These are phyloP conservation scores for Licmophora abbreviata DNA, from an alignment of 108 stramenopile genomes.

Conservation along the genomic window DNA sequence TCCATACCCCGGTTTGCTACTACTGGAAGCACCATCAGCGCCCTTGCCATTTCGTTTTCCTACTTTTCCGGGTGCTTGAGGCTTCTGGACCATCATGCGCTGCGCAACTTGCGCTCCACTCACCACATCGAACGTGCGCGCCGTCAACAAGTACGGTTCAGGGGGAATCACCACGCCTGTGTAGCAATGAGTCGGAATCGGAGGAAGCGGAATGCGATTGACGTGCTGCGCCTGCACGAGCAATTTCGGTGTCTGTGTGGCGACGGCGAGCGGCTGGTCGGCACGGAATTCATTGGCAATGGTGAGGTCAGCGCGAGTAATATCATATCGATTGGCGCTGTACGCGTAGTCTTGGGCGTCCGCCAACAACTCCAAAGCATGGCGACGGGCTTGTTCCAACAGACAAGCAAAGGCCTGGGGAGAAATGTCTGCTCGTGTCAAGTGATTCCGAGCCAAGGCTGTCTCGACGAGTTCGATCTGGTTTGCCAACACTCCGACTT, in stretches of 20 bases:
- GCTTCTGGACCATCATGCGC: slow-evolving; percentile 23
- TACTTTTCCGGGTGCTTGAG: slow-evolving; percentile 1
- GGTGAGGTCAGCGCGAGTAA: slow-evolving; percentile 21
- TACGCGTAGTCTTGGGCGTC: slow-evolving; percentile 78
- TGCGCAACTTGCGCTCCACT: slow-evolving; percentile 52
- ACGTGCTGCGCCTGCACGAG: slow-evolving; percentile 46
- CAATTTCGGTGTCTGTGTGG: slow-evolving; percentile 43
- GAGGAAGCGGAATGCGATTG: slow-evolving; percentile 63
- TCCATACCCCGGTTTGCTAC: slow-evolving; percentile 32
- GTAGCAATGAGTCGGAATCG: slow-evolving; percentile 68
- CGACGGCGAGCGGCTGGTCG: slow-evolving; percentile 17
- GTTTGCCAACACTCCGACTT: slow-evolving; percentile 31
- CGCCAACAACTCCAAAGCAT: slow-evolving; percentile 55
- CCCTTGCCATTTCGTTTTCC: neutral
- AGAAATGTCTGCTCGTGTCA: slow-evolving; percentile 55
- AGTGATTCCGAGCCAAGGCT: slow-evolving; percentile 39
- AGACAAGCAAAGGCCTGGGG: slow-evolving; percentile 64
- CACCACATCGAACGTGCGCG: slow-evolving; percentile 77
- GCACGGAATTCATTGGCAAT: slow-evolving; percentile 52
- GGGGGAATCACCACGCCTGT: slow-evolving; percentile 65
- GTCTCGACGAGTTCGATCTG: slow-evolving; percentile 54
- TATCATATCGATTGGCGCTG: slow-evolving; percentile 38
- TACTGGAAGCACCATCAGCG: neutral
- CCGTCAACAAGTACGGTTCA: slow-evolving; percentile 50
- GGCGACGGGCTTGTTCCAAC: slow-evolving; percentile 73